These are phyloP conservation scores for Anthoceros angustus DNA, from an alignment of 225 moss, liverwort and hornwort genomes.

Conservation along the genomic window DNA sequence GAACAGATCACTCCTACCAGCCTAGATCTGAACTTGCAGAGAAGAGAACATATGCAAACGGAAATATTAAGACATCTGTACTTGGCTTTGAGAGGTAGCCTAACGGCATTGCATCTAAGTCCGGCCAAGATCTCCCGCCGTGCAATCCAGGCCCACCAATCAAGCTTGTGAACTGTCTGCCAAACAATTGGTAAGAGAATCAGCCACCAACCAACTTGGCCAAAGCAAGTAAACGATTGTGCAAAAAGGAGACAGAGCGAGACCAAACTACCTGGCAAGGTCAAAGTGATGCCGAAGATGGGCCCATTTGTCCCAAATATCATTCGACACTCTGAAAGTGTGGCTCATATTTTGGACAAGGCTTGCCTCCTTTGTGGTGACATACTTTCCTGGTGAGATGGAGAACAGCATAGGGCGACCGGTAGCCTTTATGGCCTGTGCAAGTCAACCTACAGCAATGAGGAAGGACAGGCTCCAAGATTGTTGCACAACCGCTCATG, in stretches of 20 bases:
- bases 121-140: constrained; percentile 7
- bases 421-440: constrained; percentile 1
- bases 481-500: background rate
- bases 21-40: background rate
- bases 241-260: background rate
- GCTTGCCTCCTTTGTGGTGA: background rate
- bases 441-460: background rate
- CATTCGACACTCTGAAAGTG: constrained; percentile 3
- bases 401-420: background rate
- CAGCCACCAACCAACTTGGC: background rate
- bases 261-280: background rate
- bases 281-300: background rate
- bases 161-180: background rate
- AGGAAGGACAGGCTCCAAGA: background rate
- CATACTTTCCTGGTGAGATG: background rate
- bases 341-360: constrained; percentile 2
- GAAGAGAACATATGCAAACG: background rate
- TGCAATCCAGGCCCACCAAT: constrained; percentile 3
- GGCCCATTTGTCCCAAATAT: background rate
- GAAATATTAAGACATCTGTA: background rate
- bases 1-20: background rate
- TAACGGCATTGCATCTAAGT: constrained; percentile 11
- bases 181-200: background rate
- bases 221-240: background rate
- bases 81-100: constrained; percentile 12